These are phyloP conservation scores for Xerophyta viscosa DNA, from an alignment of 106 monocot genomes.

Conservation along the genomic window DNA sequence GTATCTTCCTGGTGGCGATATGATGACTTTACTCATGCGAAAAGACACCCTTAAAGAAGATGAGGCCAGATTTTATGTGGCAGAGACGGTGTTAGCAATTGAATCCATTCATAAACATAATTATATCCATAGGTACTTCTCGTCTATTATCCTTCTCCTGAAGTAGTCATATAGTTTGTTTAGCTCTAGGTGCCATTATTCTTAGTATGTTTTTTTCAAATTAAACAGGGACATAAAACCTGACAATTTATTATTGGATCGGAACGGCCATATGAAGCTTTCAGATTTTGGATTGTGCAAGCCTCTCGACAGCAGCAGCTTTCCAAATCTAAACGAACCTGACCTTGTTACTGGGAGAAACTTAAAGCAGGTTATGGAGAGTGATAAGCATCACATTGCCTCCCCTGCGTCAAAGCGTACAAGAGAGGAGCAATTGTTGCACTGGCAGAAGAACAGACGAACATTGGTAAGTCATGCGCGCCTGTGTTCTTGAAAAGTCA, in stretches of 20 bases:
- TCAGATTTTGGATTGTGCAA: constrained; percentile 63
- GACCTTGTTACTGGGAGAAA: constrained; percentile 16
- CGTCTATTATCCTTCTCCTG: neutral
- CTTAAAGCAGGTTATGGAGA: constrained; percentile 3
- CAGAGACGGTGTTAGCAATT: constrained; percentile 43
- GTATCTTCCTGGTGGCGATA: constrained; percentile 61
- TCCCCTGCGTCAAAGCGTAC: constrained; percentile 21
- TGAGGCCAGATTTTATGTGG: constrained; percentile 55
- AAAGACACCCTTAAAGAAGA: constrained; percentile 47
- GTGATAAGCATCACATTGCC: constrained; percentile 12
- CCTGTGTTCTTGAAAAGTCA: too few species aligned
- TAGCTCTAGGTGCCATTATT: neutral
- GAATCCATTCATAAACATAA: constrained; percentile 58
- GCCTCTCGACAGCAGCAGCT: constrained; percentile 36
- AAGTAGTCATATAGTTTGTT: too few species aligned
- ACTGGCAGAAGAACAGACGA: constrained; percentile 52
- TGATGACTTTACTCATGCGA: constrained; percentile 38
- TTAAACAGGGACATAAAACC: constrained; percentile 51
- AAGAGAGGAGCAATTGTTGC: constrained; percentile 38
- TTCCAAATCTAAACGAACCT: constrained; percentile 33
- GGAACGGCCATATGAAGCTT: constrained; percentile 55
- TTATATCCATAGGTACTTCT: constrained; percentile 45
- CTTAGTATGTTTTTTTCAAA: neutral
- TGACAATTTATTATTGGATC: constrained; percentile 48
- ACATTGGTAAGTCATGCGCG: constrained; percentile 24